Evolutionary conservation across 2,329 filamentous ascomycete species (phyloP), one percentile per base, ranked within the genome.

Genomic region (Pseudogymnoascus sp.): DNA sequence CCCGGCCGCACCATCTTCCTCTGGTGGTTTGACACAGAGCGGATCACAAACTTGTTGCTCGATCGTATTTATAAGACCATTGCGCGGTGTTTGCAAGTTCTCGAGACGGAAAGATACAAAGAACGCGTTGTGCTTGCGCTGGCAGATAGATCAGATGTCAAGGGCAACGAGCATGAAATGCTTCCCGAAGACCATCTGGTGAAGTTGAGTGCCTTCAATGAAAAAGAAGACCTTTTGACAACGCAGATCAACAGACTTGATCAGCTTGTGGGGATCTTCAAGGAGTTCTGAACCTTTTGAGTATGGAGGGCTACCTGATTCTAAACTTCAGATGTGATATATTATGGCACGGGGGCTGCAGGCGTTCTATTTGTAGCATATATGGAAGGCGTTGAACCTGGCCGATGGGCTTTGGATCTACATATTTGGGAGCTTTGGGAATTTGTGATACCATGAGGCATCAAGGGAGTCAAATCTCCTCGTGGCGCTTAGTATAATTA

Each of bases 31-130:
- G 93, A 97, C 72, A 79, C 83, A 10, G 85, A 91, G 54, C 84
- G 89, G 57, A 87, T 89, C 5, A 80, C 87, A 60, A 81, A 83
- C 18, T 83, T 88, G 66, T 78, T 96, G 1, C 76, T 96, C 10
- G 88, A 96, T 67, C 88, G 91, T 65, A 85, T 89, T 0, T 97
- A 96, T 79, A 96, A 96, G 75, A 84, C 87, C 29, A 96, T 97
- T 90, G 83, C 91, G 14, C 86, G 93, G 64, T 89, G 89, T 67
- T 75, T 97, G 60, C 90, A 96, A 74, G 88, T 92, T 23, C 82
- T 96, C 23, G 84, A 86, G 37, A 85, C 90, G 29, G 91, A 97
- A 74, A 84, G 89, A 40, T 82, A 84, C 60, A 86, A 86, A 67
- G 84, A 91, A 64, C 83, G 85, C 67, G 84, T 86, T 62, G 85